phyloP scores from a whole-genome alignment of 179 eudicot genomes.

The Silene vulgaris region DNA sequence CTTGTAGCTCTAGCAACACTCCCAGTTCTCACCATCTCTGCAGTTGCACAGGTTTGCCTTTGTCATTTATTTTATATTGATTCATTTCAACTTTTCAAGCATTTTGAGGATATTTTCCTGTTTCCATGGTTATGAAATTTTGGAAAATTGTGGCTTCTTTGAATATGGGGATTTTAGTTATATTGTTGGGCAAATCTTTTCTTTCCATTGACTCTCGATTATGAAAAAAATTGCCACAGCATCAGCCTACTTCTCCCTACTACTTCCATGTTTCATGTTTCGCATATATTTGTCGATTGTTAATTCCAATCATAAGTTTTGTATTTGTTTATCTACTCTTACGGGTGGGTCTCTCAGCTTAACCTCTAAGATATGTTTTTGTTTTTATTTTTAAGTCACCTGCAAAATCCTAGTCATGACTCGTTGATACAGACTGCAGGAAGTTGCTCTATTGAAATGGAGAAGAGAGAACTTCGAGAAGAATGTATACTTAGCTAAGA shows the following conservation, averaged over 20 bases:
- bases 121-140: neutral
- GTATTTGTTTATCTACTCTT: neutral
- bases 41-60: constrained; percentile 83
- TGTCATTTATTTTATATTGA: constrained; percentile 3
- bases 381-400: neutral
- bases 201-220: neutral
- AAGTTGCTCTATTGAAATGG: too few species aligned
- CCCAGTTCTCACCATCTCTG: constrained; percentile 79
- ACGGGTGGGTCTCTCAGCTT: neutral
- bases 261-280: neutral
- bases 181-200: neutral
- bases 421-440: too few species aligned
- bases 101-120: neutral
- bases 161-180: neutral
- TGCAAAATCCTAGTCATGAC: neutral
- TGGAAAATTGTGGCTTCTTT: neutral
- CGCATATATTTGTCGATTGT: neutral
- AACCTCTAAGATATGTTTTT: too few species aligned
- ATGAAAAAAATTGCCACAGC: neutral
- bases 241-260: neutral
- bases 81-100: neutral
- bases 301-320: neutral
- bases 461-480: too few species aligned
- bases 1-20: constrained; percentile 87
- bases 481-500: too few species aligned